A percentile compares a stretch with the other conserved stretches of the same genome.
phyloP scores from a whole-genome alignment of 371 early-diverging fungal genomes.

The Entomophthora muscae region DNA sequence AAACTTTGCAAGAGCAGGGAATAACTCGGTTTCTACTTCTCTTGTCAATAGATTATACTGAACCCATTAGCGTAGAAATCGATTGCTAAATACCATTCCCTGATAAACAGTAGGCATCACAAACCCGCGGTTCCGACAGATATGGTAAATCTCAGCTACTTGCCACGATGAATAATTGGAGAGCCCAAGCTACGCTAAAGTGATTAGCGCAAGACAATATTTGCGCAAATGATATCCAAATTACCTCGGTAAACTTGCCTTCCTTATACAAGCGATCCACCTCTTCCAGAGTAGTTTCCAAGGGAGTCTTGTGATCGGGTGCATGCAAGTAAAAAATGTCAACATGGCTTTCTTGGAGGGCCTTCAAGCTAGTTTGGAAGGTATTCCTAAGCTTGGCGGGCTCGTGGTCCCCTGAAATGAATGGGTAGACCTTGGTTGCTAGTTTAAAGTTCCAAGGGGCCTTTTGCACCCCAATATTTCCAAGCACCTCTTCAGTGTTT shows the following conservation, averaged over 20 bases:
- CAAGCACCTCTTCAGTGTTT: conserved; percentile 29
- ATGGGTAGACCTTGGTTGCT: conserved; percentile 38
- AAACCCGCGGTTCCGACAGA: conserved; percentile 20
- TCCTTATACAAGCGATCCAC: conserved; percentile 23
- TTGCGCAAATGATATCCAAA: too few species aligned
- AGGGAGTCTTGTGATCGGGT: conserved; percentile 24
- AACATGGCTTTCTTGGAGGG: conserved; percentile 19
- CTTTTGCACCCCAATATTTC: conserved; percentile 16
- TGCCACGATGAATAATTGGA: conserved; percentile 28
- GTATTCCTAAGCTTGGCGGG: conserved; percentile 23
- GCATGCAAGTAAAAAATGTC: conserved; percentile 32
- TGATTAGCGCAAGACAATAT: too few species aligned
- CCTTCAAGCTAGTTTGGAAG: conserved; percentile 18
- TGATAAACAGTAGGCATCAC: conserved; percentile 29
- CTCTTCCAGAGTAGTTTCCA: conserved; percentile 21
- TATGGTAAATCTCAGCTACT: conserved; percentile 23
- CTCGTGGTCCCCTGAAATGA: conserved; percentile 25
- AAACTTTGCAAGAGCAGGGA: conserved; percentile 32
- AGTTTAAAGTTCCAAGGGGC: conserved; percentile 13
- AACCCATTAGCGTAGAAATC: background rate
- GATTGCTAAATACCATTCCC: conserved; percentile 19
- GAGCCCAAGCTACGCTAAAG: conserved; percentile 19
- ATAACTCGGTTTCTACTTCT: conserved; percentile 34
- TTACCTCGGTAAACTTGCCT: conserved; percentile 22
- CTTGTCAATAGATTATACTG: conserved; percentile 44